Base-by-base conservation (phyloP, 768 basidiomycete genomes). In the Asterophora parasitica region DNA sequence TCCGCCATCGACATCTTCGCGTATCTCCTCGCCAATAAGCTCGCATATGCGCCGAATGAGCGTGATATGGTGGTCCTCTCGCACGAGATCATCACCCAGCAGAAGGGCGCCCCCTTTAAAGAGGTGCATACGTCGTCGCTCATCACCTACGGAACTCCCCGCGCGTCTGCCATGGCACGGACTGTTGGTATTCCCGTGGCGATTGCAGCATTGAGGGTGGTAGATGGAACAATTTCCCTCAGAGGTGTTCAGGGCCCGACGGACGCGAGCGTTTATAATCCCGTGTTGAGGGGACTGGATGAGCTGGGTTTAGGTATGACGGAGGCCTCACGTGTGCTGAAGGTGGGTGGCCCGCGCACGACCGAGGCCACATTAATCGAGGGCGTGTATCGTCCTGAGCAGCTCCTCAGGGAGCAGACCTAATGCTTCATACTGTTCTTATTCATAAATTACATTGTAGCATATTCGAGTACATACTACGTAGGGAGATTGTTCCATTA, bases 151-250 rank as follows among this genome's bases (percentile, higher is more conserved):
- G 92, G 73, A 7, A 58, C 63, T 16, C 42, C 53, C 1, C 61
- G 58, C 1, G 77, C 75, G 2, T 86, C 87, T 0, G 93, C 93
- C 4, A 96, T 96, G 93, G 80, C 91, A n/a, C 73, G 82, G 26
- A 90, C 88, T 2, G 93, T 96, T 13, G 92, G 92, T 4, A 65
- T 93, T 37, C 93, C 93, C 0, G 80, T 94, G 6, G 93, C 88
- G 1, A 79, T 92, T 58, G 91, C 91, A 1, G 82, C 91, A 1
- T 61, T 87, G 55, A 71, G 73, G 28, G 73, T 92, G 4, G 64
- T 88, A 32, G 85, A 90, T 59, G 88, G 85, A 0, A 66, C 70
- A 46, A 67, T 65, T 44, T 53, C 32, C 53, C 63, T 59, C 11
- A 63, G 81, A 28, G 91, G 91, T 13, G 91, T 92, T 3, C 71